Evolutionary conservation across 2,329 filamentous ascomycete genomes (phyloP), one percentile per base, ranked within the genome.

Genomic region (Davidsoniella eucalypti): DNA sequence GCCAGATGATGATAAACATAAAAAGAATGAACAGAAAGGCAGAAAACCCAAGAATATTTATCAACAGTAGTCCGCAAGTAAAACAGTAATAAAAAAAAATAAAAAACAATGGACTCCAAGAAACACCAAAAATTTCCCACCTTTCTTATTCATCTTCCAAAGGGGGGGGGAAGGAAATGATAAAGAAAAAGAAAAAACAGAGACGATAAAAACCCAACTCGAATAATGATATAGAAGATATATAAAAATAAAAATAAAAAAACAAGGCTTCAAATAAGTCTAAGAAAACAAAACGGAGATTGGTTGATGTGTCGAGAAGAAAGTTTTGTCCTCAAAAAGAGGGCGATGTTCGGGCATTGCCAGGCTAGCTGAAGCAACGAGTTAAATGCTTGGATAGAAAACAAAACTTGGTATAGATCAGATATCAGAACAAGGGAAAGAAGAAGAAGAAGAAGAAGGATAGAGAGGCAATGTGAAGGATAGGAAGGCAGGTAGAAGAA

Each of bases 241-340:
- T 23, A 21, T 2, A 21, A 2, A 23, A 38, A 46, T 25, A 46
- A 38, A n/a, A 21, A 37, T 41, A 40, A 54, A 26, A 44, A 51
- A 44, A 44, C 39, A 45, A 52, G 48, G 36, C 49, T 48, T n/a
- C 49, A 41, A 42, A 46, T 23, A 46, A 29, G 17, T 9, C 16
- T 39, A 46, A 40, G 18, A 45, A 46, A 47, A 33, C 18, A 21
- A 38, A 50, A 44, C 42, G 10, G 39, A n/a, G 23, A 43, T n/a
- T n/a, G 38, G 17, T 9, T 18, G 33, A 47, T 21, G 25, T 14
- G n/a, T n/a, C 10, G 12, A 3, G n/a, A 14, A 29, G 12, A 45
- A 29, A 29, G n/a, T 5, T 9, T 33, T 33, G 29, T 33, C 12
- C 29, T 3, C 29, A 2, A 5, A 5, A 23, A 23, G 21, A 33